Conservation (phyloP, 495 filamentous ascomycete genomes). For the Lepidopterella palustris region DNA sequence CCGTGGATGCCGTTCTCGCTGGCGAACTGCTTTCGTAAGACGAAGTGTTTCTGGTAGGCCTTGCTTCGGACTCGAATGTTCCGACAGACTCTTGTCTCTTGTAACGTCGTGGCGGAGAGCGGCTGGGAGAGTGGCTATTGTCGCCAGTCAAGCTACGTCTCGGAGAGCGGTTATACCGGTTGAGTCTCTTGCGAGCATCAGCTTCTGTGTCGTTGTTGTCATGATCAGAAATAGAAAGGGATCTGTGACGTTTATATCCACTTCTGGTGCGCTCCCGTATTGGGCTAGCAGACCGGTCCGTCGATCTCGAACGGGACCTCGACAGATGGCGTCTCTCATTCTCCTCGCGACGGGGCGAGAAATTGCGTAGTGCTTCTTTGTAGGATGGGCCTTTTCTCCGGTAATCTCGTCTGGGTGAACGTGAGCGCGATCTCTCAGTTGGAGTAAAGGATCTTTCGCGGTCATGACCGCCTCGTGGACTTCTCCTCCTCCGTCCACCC, state of each 20-base stretch:
- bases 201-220: conserved; percentile 40
- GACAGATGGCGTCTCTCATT: conserved; percentile 12
- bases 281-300: conserved; percentile 41
- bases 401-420: conserved; percentile 51
- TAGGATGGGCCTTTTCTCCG: conserved; percentile 22
- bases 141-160: conserved; percentile 37
- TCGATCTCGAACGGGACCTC: conserved; percentile 38
- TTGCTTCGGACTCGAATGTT: conserved; percentile 15
- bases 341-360: conserved; percentile 30
- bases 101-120: background rate
- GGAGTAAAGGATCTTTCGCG: conserved; percentile 28
- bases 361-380: background rate
- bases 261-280: conserved; percentile 22
- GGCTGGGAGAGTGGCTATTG: conserved; percentile 41
- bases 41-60: conserved; percentile 15
- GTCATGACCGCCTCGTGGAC: background rate
- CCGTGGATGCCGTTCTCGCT: background rate
- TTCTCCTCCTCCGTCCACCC: conserved; percentile 32
- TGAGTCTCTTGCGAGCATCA: conserved; percentile 44
- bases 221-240: conserved; percentile 41
- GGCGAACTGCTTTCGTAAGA: background rate
- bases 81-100: conserved; percentile 19
- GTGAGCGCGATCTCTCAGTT: conserved; percentile 53
- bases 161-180: background rate
- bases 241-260: conserved; percentile 33